A percentile compares a stretch with the other conserved stretches of the same genome.
Evolutionary conservation across 2,329 filamentous ascomycete genomes (phyloP).

Genomic region (Verticillium zaregamsianum): DNA sequence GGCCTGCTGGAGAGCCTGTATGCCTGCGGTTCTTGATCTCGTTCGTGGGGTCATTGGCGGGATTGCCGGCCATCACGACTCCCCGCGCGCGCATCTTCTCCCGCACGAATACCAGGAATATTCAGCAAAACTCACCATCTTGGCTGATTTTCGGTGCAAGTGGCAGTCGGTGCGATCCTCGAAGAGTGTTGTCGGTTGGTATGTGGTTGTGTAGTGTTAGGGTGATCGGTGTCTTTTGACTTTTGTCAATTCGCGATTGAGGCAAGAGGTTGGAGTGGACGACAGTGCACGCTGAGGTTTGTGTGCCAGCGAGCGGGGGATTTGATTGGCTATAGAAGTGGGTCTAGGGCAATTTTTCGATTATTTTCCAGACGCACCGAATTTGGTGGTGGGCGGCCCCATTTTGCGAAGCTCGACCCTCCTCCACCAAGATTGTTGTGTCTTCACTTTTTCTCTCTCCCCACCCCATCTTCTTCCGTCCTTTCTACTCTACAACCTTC

Average conservation of each 20-base stretch:
- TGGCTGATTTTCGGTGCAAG: slow-evolving; percentile 44
- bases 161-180: slow-evolving; percentile 62
- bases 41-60: background rate
- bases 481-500: slow-evolving; percentile 5
- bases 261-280: background rate
- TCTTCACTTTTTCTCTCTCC: slow-evolving; percentile 8
- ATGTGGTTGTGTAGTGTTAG: background rate
- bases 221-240: background rate
- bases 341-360: slow-evolving; percentile 38
- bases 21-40: background rate
- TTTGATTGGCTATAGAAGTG: slow-evolving; percentile 9
- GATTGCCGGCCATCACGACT: background rate
- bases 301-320: slow-evolving; percentile 1
- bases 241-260: background rate
- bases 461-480: slow-evolving; percentile 6
- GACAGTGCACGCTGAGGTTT: slow-evolving; percentile 1
- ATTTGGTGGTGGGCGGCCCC: slow-evolving; percentile 1
- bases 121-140: slow-evolving; percentile 50
- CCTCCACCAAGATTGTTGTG: background rate
- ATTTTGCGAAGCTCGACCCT: background rate
- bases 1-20: background rate
- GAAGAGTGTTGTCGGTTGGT: slow-evolving; percentile 43
- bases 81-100: slow-evolving; percentile 2
- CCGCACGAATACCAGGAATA: background rate
- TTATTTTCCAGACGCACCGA: slow-evolving; percentile 10